Base-by-base conservation (phyloP, 176 grass and related monocot genomes). In the Zoysia japonica region DNA sequence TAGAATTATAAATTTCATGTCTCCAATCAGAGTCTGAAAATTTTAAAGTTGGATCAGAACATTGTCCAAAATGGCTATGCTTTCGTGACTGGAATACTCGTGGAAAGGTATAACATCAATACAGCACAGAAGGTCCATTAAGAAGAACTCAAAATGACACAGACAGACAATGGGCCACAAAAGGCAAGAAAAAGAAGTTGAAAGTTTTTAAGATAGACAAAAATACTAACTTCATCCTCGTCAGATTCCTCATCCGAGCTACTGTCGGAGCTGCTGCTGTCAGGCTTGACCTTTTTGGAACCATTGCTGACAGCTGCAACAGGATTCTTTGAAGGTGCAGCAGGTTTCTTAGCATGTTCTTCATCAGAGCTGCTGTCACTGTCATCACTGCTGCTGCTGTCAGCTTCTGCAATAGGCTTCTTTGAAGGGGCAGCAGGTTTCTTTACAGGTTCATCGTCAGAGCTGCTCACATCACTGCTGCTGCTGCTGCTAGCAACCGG, bases 171-270 rank as follows among this genome's bases (percentile, higher is more conserved):
- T 11, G 9, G 54, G 11, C 42, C 42, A 35, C 35, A 40, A 73
- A 67, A 28, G 61, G 39, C 17, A 40, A 41, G 16, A 42, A 46
- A 71, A 5, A 74, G 19, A 36, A 47, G 36, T 47, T 19, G 28
- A 28, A 28, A 28, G 28, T 28, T 28, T 28, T 28, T 28, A 28
- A 28, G 28, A 28, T 28, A 28, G 28, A 28, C 28, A 45, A 6
- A 83, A 68, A 55, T 62, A 56, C 82, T 81, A 47, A 89, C 87
- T 70, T 82, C 77, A 57, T 88, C 91, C 39, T 84, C 79, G 42
- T 89, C 87, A 51, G 90, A 85, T 39, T 87, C 87, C 9, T 88
- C 89, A 64, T 94, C 91, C 38, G 88, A 91, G 72, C 78, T 85
- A 74, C 79, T 84, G 6, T 91, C 89, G 6, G 89, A 91, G 73